A percentile compares a stretch with the other conserved stretches of the same genome.
Evolutionary conservation across 1,139 yeast genomes (phyloP).

Genomic region (Pichia sp.): DNA sequence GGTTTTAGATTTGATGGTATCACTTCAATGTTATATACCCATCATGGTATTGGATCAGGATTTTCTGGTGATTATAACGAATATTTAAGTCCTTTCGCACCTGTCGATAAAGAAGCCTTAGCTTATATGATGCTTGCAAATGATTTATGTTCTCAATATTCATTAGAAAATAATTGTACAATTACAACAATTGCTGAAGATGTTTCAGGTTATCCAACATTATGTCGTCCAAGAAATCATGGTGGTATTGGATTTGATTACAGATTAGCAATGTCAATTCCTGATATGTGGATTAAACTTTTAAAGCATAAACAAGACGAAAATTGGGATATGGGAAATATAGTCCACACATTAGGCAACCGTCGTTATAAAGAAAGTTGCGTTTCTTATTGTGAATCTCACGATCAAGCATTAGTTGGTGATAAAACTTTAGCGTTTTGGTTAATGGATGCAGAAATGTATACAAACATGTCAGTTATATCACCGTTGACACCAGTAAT

Average conservation of each 20-base stretch:
- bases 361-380: slow-evolving; percentile 87
- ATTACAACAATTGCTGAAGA: slow-evolving; percentile 89
- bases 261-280: slow-evolving; percentile 92
- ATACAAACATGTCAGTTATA: slow-evolving; percentile 83
- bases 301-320: slow-evolving; percentile 80
- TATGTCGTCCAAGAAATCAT: slow-evolving; percentile 61
- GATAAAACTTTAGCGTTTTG: slow-evolving; percentile 95
- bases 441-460: slow-evolving; percentile 98
- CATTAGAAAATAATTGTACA: slow-evolving; percentile 32
- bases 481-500: slow-evolving; percentile 68
- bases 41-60: slow-evolving; percentile 82
- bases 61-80: slow-evolving; percentile 93
- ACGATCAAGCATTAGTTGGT: slow-evolving; percentile 96
- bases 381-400: slow-evolving; percentile 90
- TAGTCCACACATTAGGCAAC: slow-evolving; percentile 77
- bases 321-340: slow-evolving; percentile 83
- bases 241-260: slow-evolving; percentile 96
- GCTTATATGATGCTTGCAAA: slow-evolving; percentile 86
- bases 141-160: slow-evolving; percentile 54
- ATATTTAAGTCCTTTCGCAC: slow-evolving; percentile 68
- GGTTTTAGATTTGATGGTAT: slow-evolving; percentile 98
- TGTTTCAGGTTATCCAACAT: slow-evolving; percentile 95
- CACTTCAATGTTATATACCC: slow-evolving; percentile 84
- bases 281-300: slow-evolving; percentile 98
- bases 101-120: slow-evolving; percentile 82